Percentiles rank a stretch among this genome's conserved stretches.
Conservation (phyloP, 345 rosid genomes). For the Gossypium anomalum region DNA sequence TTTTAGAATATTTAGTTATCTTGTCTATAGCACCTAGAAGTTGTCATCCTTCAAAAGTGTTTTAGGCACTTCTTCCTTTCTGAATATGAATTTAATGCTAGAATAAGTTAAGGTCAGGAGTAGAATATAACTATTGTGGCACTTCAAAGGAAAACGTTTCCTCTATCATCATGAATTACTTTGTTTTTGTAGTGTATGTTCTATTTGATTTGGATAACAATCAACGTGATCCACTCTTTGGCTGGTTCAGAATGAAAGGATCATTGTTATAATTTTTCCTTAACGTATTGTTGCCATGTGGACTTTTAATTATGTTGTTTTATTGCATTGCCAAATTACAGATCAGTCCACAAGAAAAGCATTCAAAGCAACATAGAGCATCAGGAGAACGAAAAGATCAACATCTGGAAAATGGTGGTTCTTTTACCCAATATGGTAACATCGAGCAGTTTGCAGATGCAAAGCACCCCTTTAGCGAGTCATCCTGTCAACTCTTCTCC, state of each 20-base stretch:
- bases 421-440: slow-evolving; percentile 32
- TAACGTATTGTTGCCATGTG: neutral
- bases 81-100: neutral
- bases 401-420: slow-evolving; percentile 38
- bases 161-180: neutral
- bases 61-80: neutral
- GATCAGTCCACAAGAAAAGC: slow-evolving; percentile 42
- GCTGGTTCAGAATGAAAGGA: neutral
- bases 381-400: slow-evolving; percentile 37
- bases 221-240: neutral
- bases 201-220: neutral
- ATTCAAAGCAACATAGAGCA: slow-evolving; percentile 32
- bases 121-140: neutral
- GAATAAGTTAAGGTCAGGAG: neutral
- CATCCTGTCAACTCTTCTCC: slow-evolving; percentile 29
- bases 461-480: slow-evolving; percentile 23
- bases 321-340: slow-evolving; percentile 28
- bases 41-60: neutral
- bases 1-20: neutral
- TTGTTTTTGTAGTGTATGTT: neutral
- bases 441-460: slow-evolving; percentile 31
- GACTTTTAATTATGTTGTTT: neutral
- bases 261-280: neutral
- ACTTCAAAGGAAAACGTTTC: neutral
- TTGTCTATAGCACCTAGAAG: neutral